phyloP scores from a whole-genome alignment of 2,329 filamentous ascomycete genomes.

The Helotiales sp. region DNA sequence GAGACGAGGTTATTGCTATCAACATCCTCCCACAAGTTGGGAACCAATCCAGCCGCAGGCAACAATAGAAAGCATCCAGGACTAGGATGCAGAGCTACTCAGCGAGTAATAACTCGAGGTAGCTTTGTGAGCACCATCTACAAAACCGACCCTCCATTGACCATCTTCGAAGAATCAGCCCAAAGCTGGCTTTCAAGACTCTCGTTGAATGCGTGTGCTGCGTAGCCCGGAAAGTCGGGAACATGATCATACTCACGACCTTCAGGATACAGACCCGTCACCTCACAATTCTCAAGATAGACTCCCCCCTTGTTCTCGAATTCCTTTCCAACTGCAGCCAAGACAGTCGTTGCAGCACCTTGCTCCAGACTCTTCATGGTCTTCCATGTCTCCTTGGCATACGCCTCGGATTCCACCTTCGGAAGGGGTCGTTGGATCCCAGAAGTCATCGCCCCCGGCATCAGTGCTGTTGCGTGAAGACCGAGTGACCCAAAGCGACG shows the following conservation, averaged over 20 bases:
- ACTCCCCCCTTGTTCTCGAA: slow-evolving; percentile 34
- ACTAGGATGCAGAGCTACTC: no score
- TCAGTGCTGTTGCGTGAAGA: slow-evolving; percentile 41
- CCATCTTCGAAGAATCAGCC: slow-evolving; percentile 38
- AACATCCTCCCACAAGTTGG: no score
- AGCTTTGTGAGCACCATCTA: no score
- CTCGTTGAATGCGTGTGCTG: neutral
- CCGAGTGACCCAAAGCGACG: slow-evolving; percentile 41
- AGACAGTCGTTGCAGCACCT: slow-evolving; percentile 44
- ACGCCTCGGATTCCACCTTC: slow-evolving; percentile 37
- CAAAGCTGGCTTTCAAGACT: slow-evolving; percentile 35
- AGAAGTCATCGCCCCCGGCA: slow-evolving; percentile 39
- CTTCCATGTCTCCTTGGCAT: slow-evolving; percentile 25
- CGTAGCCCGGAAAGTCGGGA: neutral
- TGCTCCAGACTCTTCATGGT: slow-evolving; percentile 38
- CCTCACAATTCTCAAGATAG: neutral
- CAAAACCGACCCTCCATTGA: no score
- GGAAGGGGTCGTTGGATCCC: slow-evolving; percentile 35
- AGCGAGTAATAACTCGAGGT: no score
- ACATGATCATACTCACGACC: neutral
- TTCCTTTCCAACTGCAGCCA: slow-evolving; percentile 44
- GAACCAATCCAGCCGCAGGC: no score
- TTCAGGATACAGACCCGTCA: no score
- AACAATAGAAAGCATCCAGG: no score
- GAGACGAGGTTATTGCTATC: no score